Base-by-base conservation (phyloP, 805 yeast species). In the Cyberlindnera mrakii region DNA sequence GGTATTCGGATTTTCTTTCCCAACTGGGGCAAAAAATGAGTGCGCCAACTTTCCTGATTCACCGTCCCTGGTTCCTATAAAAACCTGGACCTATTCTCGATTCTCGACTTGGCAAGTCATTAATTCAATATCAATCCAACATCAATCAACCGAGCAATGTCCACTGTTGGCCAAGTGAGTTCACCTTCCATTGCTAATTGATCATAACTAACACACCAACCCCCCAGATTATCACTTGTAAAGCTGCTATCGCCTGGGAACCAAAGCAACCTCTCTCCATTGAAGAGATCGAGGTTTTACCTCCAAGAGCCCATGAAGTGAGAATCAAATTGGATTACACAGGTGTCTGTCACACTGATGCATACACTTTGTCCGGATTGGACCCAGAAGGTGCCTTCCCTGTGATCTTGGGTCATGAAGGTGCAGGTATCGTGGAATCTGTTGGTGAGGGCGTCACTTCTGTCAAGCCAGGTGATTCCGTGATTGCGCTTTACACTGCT, bases 351-450 rank as follows among this genome's bases (percentile, higher is more conserved):
- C 99, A 93, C 72, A 93, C 99, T 30, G 99, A 93, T 64, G 97
- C 97, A 33, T 93, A 84, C 74, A 91, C 98, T 10, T 74, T 93
- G 53, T 82, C 95, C 39, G 99, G 99, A 47, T 76, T 71, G 44
- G 99, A 93, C 66, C 93, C 98, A 43, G 99, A 93, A 70, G 99
- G 98, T 57, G 85, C 83, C 13, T 89, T 89, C 77, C 98, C 98
- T 15, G 83, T 81, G 16, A 70, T 93, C 48, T 74, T 95, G 58
- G 99, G 99, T 49, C 99, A 93, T 68, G 99, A 93, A 68, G 96
- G 97, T 68, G 96, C 97, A 33, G 99, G 99, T 60, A 72, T 87
- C 49, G 98, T 93, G 36, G 99, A 91, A 72, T 77, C 88, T 41
- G 76, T 93, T 35, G 99, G 99, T 59, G 96, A 85, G 62, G 97